Conservation (phyloP, 169 alveolate species). For the Neospora caninum region DNA sequence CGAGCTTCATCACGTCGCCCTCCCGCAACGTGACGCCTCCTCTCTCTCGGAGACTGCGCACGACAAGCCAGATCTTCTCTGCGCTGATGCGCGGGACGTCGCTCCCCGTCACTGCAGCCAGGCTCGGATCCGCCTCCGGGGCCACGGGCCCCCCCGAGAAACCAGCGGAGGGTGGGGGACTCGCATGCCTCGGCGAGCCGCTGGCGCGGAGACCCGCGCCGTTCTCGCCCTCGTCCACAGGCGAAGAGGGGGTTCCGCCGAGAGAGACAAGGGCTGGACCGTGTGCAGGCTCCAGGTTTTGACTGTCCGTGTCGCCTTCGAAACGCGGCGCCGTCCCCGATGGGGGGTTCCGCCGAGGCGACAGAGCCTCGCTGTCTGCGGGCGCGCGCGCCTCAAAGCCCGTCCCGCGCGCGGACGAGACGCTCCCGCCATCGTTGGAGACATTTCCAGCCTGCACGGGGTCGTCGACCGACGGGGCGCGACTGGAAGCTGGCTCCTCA, state of each 20-base stretch:
- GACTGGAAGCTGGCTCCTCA: background rate
- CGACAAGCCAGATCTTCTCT: slow-evolving; percentile 86
- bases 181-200: background rate
- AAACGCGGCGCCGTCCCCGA: background rate
- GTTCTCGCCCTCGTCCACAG: background rate
- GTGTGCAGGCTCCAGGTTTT: background rate
- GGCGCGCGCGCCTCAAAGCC: background rate
- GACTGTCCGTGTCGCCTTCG: background rate
- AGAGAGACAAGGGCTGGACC: background rate
- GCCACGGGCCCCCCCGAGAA: background rate
- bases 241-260: background rate
- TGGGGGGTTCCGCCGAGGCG: background rate
- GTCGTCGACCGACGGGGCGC: background rate
- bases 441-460: too few relatives aligned
- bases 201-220: background rate
- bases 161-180: background rate
- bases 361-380: background rate
- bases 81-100: slow-evolving; percentile 9
- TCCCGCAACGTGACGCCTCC: slow-evolving; percentile 80
- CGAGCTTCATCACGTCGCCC: slow-evolving; percentile 90
- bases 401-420: background rate
- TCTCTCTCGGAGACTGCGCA: slow-evolving; percentile 83
- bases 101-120: background rate
- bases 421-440: too few relatives aligned
- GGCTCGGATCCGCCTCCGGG: background rate